Evolutionary conservation across 805 yeast species (phyloP).

Genomic region (Ogataea angusta): DNA sequence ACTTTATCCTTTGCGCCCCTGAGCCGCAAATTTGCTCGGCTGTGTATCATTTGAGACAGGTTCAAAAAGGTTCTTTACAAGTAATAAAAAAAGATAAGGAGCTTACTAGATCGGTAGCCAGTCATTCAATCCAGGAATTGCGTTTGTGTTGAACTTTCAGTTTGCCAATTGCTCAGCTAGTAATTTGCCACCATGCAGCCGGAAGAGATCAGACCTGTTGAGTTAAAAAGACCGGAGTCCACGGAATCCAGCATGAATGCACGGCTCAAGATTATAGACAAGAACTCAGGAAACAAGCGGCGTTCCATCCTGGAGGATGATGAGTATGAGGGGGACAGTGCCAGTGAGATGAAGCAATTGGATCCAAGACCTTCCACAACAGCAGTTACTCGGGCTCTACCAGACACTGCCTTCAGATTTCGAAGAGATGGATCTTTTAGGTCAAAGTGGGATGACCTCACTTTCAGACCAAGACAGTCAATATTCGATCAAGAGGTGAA

Average conservation of each 20-base stretch:
- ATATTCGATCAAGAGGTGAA: constrained; percentile 53
- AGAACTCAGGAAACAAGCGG: constrained; percentile 15
- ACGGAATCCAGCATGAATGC: constrained; percentile 6
- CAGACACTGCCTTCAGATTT: constrained; percentile 13
- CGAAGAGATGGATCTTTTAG: constrained; percentile 36
- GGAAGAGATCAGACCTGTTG: constrained; percentile 1
- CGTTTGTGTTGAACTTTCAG: too few species aligned
- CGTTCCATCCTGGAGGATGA: constrained; percentile 22
- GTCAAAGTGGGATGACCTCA: constrained; percentile 55
- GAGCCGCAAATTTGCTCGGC: background rate
- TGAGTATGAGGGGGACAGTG: constrained; percentile 19
- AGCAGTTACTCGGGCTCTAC: constrained; percentile 2
- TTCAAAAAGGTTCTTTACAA: background rate
- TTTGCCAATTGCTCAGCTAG: too few species aligned
- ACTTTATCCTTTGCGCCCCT: constrained; percentile 1
- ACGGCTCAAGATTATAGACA: constrained; percentile 12
- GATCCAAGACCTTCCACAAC: background rate
- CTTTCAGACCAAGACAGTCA: constrained; percentile 40
- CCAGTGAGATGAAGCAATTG: background rate
- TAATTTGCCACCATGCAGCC: background rate
- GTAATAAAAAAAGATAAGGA: background rate
- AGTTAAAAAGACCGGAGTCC: constrained; percentile 9
- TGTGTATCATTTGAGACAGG: background rate
- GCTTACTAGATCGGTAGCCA: too few species aligned
- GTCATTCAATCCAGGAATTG: background rate